Conservation (phyloP, 2,329 filamentous ascomycete species). For the Fusarium sp. region DNA sequence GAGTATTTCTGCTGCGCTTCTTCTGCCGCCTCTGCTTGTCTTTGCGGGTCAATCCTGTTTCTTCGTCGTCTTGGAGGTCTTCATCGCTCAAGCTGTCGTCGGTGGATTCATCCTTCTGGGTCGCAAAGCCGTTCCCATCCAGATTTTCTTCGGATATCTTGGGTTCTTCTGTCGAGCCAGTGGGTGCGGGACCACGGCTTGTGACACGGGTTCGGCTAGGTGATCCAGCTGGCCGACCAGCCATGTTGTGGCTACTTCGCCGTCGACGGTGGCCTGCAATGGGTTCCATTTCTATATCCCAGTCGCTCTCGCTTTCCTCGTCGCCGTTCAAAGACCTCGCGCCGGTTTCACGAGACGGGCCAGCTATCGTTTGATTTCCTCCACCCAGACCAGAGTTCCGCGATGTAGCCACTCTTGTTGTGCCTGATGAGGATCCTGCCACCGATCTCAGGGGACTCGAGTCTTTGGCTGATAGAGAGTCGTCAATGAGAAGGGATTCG, state of each 20-base stretch:
- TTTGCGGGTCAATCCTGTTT: conserved; percentile 82
- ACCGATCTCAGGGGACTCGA: conserved; percentile 6
- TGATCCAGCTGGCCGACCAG: conserved; percentile 44
- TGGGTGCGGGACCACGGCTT: conserved; percentile 31
- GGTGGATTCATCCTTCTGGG: conserved; percentile 46
- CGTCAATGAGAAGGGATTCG: conserved; percentile 18
- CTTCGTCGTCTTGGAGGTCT: conserved; percentile 84
- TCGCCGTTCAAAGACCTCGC: conserved; percentile 25
- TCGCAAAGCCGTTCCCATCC: conserved; percentile 39
- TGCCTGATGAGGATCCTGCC: conserved; percentile 12
- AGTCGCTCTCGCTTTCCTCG: conserved; percentile 50
- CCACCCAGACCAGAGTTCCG: conserved; percentile 7
- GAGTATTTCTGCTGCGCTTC: conserved; percentile 72
- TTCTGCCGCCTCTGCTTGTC: conserved; percentile 75
- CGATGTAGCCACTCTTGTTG: conserved; percentile 6
- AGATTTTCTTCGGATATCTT: conserved; percentile 58
- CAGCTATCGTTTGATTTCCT: conserved; percentile 27
- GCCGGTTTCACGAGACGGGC: conserved; percentile 25
- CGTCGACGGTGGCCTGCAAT: conserved; percentile 64
- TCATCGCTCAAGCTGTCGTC: conserved; percentile 73
- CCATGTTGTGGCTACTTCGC: conserved; percentile 58
- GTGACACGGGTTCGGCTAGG: conserved; percentile 41
- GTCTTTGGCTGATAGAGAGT: conserved; percentile 6
- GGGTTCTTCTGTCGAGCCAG: conserved; percentile 50
- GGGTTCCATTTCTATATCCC: conserved; percentile 66